Percentiles rank a stretch among this genome's conserved stretches.
These are phyloP conservation scores for Stagonosporopsis rhizophila DNA, from an alignment of 2,329 filamentous ascomycete genomes.

Conservation along the genomic window DNA sequence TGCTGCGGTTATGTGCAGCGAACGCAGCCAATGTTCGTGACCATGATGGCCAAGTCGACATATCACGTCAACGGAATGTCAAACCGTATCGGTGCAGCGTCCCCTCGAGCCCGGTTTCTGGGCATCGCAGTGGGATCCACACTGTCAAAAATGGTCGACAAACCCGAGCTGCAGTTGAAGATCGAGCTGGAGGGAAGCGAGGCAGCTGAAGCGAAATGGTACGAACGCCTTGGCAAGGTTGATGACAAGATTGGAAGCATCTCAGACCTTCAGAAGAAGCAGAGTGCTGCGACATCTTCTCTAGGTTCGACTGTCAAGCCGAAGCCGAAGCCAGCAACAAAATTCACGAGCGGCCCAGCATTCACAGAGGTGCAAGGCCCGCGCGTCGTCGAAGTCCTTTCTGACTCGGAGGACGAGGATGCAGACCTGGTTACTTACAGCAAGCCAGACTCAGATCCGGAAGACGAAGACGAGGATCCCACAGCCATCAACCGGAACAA, in stretches of 20 bases:
- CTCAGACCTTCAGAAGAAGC: slow-evolving; percentile 22
- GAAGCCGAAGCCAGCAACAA: slow-evolving; percentile 20
- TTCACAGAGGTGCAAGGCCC: slow-evolving; percentile 43
- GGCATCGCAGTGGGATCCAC: slow-evolving; percentile 88
- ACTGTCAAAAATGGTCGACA: slow-evolving; percentile 69
- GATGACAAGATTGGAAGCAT: slow-evolving; percentile 67
- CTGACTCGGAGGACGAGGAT: slow-evolving; percentile 57
- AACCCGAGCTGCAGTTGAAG: slow-evolving; percentile 73
- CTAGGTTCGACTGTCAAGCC: neutral
- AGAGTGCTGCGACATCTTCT: neutral
- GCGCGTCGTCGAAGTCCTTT: slow-evolving; percentile 61
- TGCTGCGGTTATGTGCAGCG: slow-evolving; percentile 78
- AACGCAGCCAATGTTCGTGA: slow-evolving; percentile 69
- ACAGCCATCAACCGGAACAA: slow-evolving; percentile 86
- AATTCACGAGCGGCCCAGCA: slow-evolving; percentile 16
- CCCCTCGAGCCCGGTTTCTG: slow-evolving; percentile 76
- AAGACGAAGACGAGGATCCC: slow-evolving; percentile 93
- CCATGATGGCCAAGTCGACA: slow-evolving; percentile 73
- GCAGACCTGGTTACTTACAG: slow-evolving; percentile 78
- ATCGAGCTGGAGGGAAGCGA: slow-evolving; percentile 85
- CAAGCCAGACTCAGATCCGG: slow-evolving; percentile 85
- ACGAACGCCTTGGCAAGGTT: slow-evolving; percentile 69
- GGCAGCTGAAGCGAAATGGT: slow-evolving; percentile 75
- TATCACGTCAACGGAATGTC: slow-evolving; percentile 80
- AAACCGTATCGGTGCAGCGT: slow-evolving; percentile 80